Percentiles rank a stretch among this genome's conserved stretches.
These are phyloP conservation scores for Bertia moriformis DNA, from an alignment of 2,329 filamentous ascomycete species.

Conservation along the genomic window DNA sequence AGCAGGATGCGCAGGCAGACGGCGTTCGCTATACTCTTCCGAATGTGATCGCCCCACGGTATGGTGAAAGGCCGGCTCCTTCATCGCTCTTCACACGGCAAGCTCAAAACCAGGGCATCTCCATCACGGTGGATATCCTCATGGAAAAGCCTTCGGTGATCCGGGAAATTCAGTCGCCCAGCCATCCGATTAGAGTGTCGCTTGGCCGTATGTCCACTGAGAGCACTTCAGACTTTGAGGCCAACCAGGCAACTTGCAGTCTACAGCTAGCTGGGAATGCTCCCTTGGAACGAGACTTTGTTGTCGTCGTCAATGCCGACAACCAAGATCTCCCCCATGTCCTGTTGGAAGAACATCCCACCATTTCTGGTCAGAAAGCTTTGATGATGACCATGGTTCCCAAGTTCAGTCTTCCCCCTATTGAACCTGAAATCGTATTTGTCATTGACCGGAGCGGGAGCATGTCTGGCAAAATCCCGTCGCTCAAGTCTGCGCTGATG, in stretches of 20 bases:
- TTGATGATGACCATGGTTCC: slow-evolving; percentile 44
- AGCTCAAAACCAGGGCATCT: slow-evolving; percentile 19
- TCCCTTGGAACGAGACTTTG: slow-evolving; percentile 28
- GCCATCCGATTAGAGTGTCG: slow-evolving; percentile 36
- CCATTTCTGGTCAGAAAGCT: slow-evolving; percentile 31
- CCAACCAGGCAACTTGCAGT: slow-evolving; percentile 35
- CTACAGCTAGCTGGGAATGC: slow-evolving; percentile 29
- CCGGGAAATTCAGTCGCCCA: slow-evolving; percentile 34
- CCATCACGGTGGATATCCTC: slow-evolving; percentile 36
- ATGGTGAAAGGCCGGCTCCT: slow-evolving; percentile 19
- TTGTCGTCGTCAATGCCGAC: slow-evolving; percentile 36
- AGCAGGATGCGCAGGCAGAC: slow-evolving; percentile 40
- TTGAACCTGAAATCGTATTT: slow-evolving; percentile 36
- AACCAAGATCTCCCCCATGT: slow-evolving; percentile 33
- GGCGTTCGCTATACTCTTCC: slow-evolving; percentile 43
- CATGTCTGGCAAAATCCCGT: slow-evolving; percentile 27
- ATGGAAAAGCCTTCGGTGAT: slow-evolving; percentile 32
- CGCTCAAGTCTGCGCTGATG: slow-evolving; percentile 29
- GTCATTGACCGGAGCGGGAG: slow-evolving; percentile 44
- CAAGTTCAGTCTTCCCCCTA: slow-evolving; percentile 32
- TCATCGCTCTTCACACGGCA: too few relatives aligned
- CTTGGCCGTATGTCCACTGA: slow-evolving; percentile 32
- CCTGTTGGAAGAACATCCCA: slow-evolving; percentile 37
- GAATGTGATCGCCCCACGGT: slow-evolving; percentile 38
- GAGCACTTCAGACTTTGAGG: slow-evolving; percentile 19